Evolutionary conservation across 768 basidiomycete species (phyloP).

Genomic region (Sarcodon sp.): DNA sequence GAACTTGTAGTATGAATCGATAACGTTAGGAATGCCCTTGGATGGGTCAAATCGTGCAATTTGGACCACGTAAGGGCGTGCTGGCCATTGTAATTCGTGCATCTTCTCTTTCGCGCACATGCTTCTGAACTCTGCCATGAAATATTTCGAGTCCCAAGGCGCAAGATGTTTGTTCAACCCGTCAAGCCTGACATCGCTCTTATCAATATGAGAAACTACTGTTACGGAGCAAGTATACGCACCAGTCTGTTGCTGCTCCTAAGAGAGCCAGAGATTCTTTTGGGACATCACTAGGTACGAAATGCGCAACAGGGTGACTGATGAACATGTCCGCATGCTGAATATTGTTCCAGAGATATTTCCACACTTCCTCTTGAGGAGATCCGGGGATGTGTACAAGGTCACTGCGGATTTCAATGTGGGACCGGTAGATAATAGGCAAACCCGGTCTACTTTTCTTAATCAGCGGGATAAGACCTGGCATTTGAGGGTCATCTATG

Average conservation of each 20-base stretch:
- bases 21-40: slow-evolving; percentile 72
- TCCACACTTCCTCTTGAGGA: slow-evolving; percentile 86
- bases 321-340: slow-evolving; percentile 85
- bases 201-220: neutral
- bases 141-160: slow-evolving; percentile 73
- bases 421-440: slow-evolving; percentile 88
- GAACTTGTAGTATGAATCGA: slow-evolving; percentile 82
- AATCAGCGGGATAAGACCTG: slow-evolving; percentile 88
- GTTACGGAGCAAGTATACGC: slow-evolving; percentile 14
- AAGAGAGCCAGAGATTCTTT: slow-evolving; percentile 56
- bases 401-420: slow-evolving; percentile 86
- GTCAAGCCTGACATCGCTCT: slow-evolving; percentile 62
- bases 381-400: slow-evolving; percentile 73
- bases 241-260: slow-evolving; percentile 83
- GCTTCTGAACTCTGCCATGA: slow-evolving; percentile 81
- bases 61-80: slow-evolving; percentile 79
- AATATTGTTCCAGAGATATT: slow-evolving; percentile 91
- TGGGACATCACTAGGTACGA: slow-evolving; percentile 81
- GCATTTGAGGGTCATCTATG: slow-evolving; percentile 85
- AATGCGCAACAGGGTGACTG: slow-evolving; percentile 88
- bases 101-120: slow-evolving; percentile 73
- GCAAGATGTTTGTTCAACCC: slow-evolving; percentile 86
- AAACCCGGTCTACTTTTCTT: slow-evolving; percentile 71
- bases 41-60: slow-evolving; percentile 92
- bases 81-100: slow-evolving; percentile 66